Percentiles rank a stretch among this genome's conserved stretches.
These are phyloP conservation scores for Staphylotrichum tortipilum DNA, from an alignment of 495 filamentous ascomycete genomes.

Conservation along the genomic window DNA sequence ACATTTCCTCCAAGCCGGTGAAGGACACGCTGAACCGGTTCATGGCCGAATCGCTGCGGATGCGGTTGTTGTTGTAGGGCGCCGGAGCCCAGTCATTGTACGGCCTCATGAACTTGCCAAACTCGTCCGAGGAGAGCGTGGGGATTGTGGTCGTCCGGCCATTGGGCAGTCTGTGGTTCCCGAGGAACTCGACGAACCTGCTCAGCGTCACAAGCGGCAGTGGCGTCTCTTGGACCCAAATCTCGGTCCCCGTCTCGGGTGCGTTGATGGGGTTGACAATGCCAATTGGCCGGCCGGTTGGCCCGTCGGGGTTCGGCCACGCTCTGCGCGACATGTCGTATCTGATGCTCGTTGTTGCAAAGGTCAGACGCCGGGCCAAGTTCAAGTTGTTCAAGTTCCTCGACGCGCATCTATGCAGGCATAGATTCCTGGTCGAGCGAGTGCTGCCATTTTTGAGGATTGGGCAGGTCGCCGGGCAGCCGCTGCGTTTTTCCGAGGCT, in stretches of 20 bases:
- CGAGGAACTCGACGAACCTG: slow-evolving; percentile 6
- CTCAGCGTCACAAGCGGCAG: not conserved
- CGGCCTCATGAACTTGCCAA: slow-evolving; percentile 1
- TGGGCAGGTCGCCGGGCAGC: too few relatives aligned
- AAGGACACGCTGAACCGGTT: slow-evolving; percentile 5
- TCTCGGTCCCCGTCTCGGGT: not conserved
- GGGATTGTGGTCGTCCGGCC: slow-evolving; percentile 4
- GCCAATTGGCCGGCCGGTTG: not conserved
- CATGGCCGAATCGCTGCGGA: not conserved
- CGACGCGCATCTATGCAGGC: not conserved
- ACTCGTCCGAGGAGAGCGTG: slow-evolving; percentile 1
- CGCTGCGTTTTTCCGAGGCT: too few relatives aligned
- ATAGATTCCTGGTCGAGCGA: too few relatives aligned
- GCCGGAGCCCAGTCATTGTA: slow-evolving; percentile 15
- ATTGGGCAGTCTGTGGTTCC: slow-evolving; percentile 5
- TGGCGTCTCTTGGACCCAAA: slow-evolving; percentile 1
- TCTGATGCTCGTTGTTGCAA: not conserved
- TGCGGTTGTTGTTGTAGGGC: slow-evolving; percentile 12
- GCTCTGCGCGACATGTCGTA: not conserved
- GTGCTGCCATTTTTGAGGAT: too few relatives aligned
- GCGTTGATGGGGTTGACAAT: slow-evolving; percentile 3
- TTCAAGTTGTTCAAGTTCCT: not conserved
- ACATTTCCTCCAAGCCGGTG: not conserved
- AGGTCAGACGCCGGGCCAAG: not conserved
- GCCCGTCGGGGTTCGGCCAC: slow-evolving; percentile 2